These are phyloP conservation scores for Olyra latifolia DNA, from an alignment of 176 grass and related monocot species.

Conservation along the genomic window DNA sequence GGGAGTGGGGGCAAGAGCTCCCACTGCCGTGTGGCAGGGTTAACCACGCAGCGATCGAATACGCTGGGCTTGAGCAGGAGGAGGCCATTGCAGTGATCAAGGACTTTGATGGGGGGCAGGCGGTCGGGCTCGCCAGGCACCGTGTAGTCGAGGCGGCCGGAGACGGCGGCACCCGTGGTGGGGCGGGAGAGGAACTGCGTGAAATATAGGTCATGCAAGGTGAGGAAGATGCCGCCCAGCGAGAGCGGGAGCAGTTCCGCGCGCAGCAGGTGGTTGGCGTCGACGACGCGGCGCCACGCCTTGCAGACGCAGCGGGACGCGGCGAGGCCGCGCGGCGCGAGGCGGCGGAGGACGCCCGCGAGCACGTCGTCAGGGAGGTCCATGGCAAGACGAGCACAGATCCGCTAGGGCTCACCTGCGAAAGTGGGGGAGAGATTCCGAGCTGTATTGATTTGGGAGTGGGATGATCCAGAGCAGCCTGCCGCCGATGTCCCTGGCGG, in stretches of 20 bases:
- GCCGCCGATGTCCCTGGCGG: too few relatives aligned
- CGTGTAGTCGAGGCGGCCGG: background rate
- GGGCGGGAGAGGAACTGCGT: conserved; percentile 15
- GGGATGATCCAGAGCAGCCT: too few relatives aligned
- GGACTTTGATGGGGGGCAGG: background rate
- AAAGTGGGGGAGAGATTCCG: too few relatives aligned
- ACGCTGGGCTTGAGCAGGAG: background rate
- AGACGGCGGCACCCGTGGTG: background rate
- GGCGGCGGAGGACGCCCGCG: background rate
- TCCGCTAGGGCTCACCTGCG: too few relatives aligned
- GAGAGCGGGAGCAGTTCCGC: background rate
- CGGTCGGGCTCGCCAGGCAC: too few relatives aligned
- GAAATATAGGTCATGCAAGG: background rate
- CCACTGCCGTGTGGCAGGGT: too few relatives aligned
- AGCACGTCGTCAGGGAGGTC: background rate
- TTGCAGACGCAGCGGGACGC: background rate
- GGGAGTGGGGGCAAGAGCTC: too few relatives aligned
- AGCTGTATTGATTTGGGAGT: too few relatives aligned
- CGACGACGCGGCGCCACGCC: background rate
- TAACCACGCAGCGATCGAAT: too few relatives aligned
- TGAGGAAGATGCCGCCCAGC: conserved; percentile 3
- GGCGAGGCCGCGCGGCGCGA: background rate
- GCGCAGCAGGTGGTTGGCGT: background rate
- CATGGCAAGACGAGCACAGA: too few relatives aligned
- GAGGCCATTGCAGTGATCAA: conserved; percentile 3